phyloP scores from a whole-genome alignment of 2,329 filamentous ascomycete genomes.

The Shiraia bambusicola region DNA sequence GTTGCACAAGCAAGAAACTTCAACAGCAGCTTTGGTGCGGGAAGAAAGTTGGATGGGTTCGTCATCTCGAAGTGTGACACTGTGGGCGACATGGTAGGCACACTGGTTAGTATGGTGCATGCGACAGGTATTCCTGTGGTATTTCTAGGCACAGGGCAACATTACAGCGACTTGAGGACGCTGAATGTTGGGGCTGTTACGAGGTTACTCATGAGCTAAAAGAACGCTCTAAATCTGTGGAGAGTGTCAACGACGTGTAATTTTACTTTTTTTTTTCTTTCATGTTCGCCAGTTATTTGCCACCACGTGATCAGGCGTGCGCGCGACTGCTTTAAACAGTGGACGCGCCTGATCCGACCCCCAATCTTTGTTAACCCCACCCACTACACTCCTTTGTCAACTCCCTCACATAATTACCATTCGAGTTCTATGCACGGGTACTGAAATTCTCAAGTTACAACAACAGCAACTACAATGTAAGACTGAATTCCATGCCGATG shows the following conservation, averaged over 20 bases:
- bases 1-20: constrained; percentile 97
- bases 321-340: no score
- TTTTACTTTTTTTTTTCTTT: background rate
- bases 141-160: constrained; percentile 76
- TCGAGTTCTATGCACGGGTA: no score
- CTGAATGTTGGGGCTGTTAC: constrained; percentile 66
- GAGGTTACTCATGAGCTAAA: constrained; percentile 58
- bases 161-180: constrained; percentile 65
- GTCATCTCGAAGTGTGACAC: constrained; percentile 99
- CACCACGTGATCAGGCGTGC: no score
- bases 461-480: constrained; percentile 16
- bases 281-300: no score
- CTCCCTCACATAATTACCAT: no score
- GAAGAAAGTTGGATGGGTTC: constrained; percentile 84
- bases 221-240: background rate
- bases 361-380: no score
- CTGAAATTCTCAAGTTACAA: no score
- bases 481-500: background rate
- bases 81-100: constrained; percentile 98
- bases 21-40: constrained; percentile 84
- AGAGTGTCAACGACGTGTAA: background rate
- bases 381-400: no score
- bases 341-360: no score
- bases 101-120: constrained; percentile 94
- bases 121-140: constrained; percentile 94